Evolutionary conservation across 1,139 yeast species (phyloP), one percentile per base, ranked within the genome.

Genomic region (Debaryomyces sp.): DNA sequence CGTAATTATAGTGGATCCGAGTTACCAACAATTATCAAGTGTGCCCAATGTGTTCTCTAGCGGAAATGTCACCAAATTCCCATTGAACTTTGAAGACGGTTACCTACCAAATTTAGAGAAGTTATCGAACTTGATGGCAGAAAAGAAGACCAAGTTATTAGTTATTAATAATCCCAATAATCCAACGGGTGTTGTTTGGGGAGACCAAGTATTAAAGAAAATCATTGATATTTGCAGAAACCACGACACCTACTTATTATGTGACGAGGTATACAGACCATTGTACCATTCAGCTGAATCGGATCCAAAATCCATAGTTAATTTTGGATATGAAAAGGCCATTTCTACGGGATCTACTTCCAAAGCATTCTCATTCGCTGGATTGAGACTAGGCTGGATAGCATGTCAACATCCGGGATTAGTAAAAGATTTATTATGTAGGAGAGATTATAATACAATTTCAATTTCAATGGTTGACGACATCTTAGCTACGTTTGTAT

Each of bases 201-300:
- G 67, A 2, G 66, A 71, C 46, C 60, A 58, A 1, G 50, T 62
- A 8, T 57, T 81, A 53, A 37, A 52, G 15, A 55, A 67, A 35
- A 70, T 81, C 32, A 76, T 77, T 10, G 66, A 63, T 1, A 54
- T 80, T 30, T 80, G 83, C 47, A 54, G 61, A 29, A 46, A 57
- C 6, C 51, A 64, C 15, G 71, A 62, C 35, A 66, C 73, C 5
- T 73, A 71, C 49, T 50, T 81, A 12, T 59, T 78, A 43, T 71
- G 80, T 49, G 86, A 82, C 58, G 85, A 82, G 56, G 85, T 80
- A 6, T 82, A 81, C 59, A 67, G 84, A 6, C 86, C 86, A 7
- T 63, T 81, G 48, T 79, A 68, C 58, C 82, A 78, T 56, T 67
- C 78, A 1, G 51, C 61, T 8, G 47, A 46, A 2, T 57, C 54